A percentile compares a stretch with the other conserved stretches of the same genome.
Evolutionary conservation across 179 eudicot species (phyloP).

Genomic region (Drosera spatulata): DNA sequence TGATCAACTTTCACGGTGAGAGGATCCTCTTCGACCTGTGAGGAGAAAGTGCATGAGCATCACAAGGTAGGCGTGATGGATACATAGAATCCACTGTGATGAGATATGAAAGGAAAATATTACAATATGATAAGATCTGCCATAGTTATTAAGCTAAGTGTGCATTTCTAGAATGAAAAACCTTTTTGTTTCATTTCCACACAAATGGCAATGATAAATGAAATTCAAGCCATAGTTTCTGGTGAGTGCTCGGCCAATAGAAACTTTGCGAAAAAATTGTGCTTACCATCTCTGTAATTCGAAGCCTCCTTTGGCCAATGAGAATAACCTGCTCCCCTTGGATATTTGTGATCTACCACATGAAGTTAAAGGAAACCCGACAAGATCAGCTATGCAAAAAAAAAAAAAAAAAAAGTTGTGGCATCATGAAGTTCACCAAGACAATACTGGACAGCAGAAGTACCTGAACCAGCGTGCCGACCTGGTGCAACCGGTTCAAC

Average conservation of each 20-base stretch:
- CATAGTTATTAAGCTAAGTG: no score
- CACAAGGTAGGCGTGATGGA: not conserved
- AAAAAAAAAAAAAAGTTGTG: no score
- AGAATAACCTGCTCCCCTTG: conserved; percentile 93
- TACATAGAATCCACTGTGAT: not conserved
- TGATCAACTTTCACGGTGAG: conserved; percentile 96
- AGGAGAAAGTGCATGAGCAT: conserved; percentile 6
- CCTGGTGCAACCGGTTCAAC: conserved; percentile 79
- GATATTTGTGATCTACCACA: conserved; percentile 67
- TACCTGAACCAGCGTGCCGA: conserved; percentile 98
- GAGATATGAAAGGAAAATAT: not conserved
- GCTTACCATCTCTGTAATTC: conserved; percentile 90
- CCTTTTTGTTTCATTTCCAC: no score
- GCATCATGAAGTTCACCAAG: no score
- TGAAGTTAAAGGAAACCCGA: no score
- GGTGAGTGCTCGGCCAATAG: not conserved
- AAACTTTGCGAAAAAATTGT: not conserved
- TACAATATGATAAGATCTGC: not conserved
- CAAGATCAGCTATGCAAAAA: no score
- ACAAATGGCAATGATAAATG: no score
- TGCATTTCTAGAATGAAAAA: no score
- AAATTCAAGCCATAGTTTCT: not conserved
- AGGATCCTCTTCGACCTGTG: conserved; percentile 94
- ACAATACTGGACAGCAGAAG: conserved; percentile 4
- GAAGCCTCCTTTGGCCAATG: conserved; percentile 88